These are phyloP conservation scores for Nakazawaea sp. DNA, from an alignment of 805 yeast species.

Conservation along the genomic window DNA sequence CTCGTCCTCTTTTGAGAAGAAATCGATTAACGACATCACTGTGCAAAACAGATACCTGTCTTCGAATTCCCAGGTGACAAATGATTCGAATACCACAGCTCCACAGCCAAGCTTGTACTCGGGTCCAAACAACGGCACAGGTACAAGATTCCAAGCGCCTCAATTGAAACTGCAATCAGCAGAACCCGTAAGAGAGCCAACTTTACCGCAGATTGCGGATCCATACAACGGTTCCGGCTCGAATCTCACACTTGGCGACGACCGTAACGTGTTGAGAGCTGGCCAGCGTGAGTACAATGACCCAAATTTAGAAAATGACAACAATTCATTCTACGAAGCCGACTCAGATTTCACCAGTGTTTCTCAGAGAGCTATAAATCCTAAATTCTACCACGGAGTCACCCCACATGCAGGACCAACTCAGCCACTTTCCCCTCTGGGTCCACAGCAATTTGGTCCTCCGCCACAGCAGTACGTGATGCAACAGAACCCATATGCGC, in stretches of 20 bases:
- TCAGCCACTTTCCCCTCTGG: conserved; percentile 10
- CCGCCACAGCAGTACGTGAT: conserved; percentile 12
- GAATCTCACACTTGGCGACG: conserved; percentile 9
- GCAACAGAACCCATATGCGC: conserved; percentile 16
- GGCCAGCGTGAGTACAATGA: conserved; percentile 8
- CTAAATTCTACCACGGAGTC: conserved; percentile 35
- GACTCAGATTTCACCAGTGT: conserved; percentile 73
- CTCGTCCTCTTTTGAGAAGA: conserved; percentile 12
- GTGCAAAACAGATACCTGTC: conserved; percentile 9
- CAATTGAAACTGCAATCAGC: conserved; percentile 4
- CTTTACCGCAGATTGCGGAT: conserved; percentile 11
- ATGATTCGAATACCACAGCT: conserved; percentile 1
- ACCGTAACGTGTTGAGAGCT: conserved; percentile 11
- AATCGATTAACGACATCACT: conserved; percentile 13
- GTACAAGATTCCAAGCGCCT: conserved; percentile 8
- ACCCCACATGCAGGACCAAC: conserved; percentile 6
- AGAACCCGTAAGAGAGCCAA: conserved; percentile 10
- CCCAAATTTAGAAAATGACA: conserved; percentile 11
- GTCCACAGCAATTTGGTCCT: conserved; percentile 13
- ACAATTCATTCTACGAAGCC: conserved; percentile 22
- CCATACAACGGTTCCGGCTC: conserved; percentile 9
- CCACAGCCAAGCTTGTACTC: conserved; percentile 2
- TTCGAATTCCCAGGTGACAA: conserved; percentile 7
- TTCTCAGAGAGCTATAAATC: conserved; percentile 70
- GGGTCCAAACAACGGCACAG: conserved; percentile 7